Evolutionary conservation across 768 basidiomycete species (phyloP).

Genomic region (Fistulinella prunicolor): DNA sequence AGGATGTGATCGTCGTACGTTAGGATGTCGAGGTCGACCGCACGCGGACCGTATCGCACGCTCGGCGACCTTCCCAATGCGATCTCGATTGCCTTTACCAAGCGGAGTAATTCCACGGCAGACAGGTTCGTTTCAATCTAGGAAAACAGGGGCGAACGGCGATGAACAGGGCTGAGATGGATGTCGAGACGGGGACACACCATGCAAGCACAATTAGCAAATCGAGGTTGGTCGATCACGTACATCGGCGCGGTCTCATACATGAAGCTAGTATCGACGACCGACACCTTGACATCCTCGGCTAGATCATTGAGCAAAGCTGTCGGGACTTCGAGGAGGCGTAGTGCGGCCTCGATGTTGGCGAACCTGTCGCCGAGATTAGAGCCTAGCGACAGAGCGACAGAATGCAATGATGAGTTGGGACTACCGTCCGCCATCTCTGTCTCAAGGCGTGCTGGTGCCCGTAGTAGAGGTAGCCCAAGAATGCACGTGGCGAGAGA

Average conservation of each 20-base stretch:
- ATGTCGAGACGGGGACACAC: constrained; percentile 45
- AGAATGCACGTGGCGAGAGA: too few species aligned
- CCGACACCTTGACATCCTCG: constrained; percentile 30
- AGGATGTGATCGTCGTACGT: constrained; percentile 63
- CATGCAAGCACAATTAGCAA: constrained; percentile 89
- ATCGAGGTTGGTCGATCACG: constrained; percentile 82
- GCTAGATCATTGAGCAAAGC: constrained; percentile 23
- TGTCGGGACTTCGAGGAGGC: constrained; percentile 56
- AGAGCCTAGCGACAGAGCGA: constrained; percentile 80
- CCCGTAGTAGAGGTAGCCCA: too few species aligned
- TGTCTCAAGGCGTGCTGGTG: too few species aligned
- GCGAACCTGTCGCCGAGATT: constrained; percentile 86
- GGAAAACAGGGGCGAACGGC: too few species aligned
- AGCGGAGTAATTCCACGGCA: constrained; percentile 53
- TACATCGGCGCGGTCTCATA: constrained; percentile 98
- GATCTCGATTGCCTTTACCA: constrained; percentile 72
- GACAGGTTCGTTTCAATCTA: constrained; percentile 71
- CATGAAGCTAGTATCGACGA: constrained; percentile 82
- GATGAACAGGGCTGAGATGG: background rate
- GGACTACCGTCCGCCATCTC: too few species aligned
- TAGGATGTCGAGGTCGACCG: constrained; percentile 86
- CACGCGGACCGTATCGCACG: constrained; percentile 81
- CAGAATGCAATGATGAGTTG: constrained; percentile 30
- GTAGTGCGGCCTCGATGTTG: constrained; percentile 78
- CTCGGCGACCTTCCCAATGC: constrained; percentile 76